Conservation (phyloP, 306 rosid species). For the Purshia tridentata region DNA sequence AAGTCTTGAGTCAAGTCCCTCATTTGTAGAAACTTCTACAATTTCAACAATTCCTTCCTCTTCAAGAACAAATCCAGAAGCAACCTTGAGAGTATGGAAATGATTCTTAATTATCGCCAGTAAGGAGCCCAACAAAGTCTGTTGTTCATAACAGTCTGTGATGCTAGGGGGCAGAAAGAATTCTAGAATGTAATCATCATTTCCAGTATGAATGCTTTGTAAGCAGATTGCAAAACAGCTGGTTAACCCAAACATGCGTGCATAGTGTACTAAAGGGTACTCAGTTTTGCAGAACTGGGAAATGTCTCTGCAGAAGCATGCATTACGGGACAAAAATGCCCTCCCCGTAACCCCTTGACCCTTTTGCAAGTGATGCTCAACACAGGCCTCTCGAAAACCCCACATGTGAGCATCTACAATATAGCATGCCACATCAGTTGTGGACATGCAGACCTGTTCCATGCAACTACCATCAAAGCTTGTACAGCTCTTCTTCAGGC, state of each 20-base stretch:
- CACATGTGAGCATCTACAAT: slow-evolving; percentile 71
- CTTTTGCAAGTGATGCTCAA: slow-evolving; percentile 87
- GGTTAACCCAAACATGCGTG: slow-evolving; percentile 73
- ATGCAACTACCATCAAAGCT: slow-evolving; percentile 80
- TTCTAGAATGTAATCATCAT: slow-evolving; percentile 75
- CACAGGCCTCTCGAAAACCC: slow-evolving; percentile 88
- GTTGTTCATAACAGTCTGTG: slow-evolving; percentile 48
- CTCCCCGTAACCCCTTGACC: slow-evolving; percentile 93
- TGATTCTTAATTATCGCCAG: slow-evolving; percentile 72
- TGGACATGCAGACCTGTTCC: slow-evolving; percentile 87
- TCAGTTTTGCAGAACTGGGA: slow-evolving; percentile 77
- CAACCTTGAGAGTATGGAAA: slow-evolving; percentile 71
- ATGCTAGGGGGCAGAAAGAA: slow-evolving; percentile 69
- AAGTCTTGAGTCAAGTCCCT: slow-evolving; percentile 44
- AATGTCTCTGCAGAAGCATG: slow-evolving; percentile 68
- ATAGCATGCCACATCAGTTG: slow-evolving; percentile 75
- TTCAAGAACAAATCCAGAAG: slow-evolving; percentile 60
- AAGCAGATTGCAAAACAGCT: slow-evolving; percentile 78
- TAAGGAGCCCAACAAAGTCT: slow-evolving; percentile 54
- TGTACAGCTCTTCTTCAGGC: slow-evolving; percentile 68
- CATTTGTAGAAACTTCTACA: slow-evolving; percentile 44
- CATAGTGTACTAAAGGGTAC: slow-evolving; percentile 81
- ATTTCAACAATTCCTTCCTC: slow-evolving; percentile 56
- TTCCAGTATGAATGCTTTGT: slow-evolving; percentile 65
- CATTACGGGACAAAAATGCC: slow-evolving; percentile 62